phyloP scores from a whole-genome alignment of 371 early-diverging fungal species.

The Rhizopus stolonifer region DNA sequence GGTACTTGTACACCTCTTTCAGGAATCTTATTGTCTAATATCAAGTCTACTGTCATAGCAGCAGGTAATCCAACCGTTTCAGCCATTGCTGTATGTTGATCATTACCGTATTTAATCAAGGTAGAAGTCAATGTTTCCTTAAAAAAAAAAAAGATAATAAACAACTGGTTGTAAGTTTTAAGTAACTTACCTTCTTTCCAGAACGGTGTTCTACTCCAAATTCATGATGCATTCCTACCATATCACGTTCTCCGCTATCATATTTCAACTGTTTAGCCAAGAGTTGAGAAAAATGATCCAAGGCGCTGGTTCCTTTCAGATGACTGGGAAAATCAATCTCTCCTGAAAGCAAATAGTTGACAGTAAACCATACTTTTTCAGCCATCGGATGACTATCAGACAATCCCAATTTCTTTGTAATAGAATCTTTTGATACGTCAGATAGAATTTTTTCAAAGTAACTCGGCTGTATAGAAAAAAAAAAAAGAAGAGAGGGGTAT shows the following conservation, averaged over 20 bases:
- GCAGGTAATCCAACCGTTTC: slow-evolving; percentile 88
- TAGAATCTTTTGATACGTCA: slow-evolving; percentile 10
- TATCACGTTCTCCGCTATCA: slow-evolving; percentile 74
- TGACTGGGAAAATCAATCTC: slow-evolving; percentile 7
- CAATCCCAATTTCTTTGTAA: slow-evolving; percentile 47
- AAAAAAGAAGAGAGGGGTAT: background rate
- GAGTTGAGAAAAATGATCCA: slow-evolving; percentile 79
- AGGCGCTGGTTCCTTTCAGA: slow-evolving; percentile 17
- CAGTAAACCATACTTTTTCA: slow-evolving; percentile 43
- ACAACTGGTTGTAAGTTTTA: background rate
- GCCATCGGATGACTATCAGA: slow-evolving; percentile 40
- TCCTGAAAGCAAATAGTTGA: slow-evolving; percentile 21
- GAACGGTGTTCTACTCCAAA: slow-evolving; percentile 67
- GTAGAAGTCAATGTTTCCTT: slow-evolving; percentile 73
- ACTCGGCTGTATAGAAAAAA: slow-evolving; percentile 15
- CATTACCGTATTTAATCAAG: slow-evolving; percentile 74
- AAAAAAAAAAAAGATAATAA: background rate
- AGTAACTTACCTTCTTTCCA: slow-evolving; percentile 38
- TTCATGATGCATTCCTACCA: slow-evolving; percentile 88
- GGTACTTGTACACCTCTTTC: slow-evolving; percentile 79
- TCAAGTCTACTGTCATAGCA: slow-evolving; percentile 83
- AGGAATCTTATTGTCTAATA: slow-evolving; percentile 65
- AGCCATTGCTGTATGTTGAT: slow-evolving; percentile 86
- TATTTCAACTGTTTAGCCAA: slow-evolving; percentile 74
- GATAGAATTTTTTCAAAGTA: slow-evolving; percentile 25